These are phyloP conservation scores for Mortierella polycephala DNA, from an alignment of 371 early-diverging fungal genomes.

Conservation along the genomic window DNA sequence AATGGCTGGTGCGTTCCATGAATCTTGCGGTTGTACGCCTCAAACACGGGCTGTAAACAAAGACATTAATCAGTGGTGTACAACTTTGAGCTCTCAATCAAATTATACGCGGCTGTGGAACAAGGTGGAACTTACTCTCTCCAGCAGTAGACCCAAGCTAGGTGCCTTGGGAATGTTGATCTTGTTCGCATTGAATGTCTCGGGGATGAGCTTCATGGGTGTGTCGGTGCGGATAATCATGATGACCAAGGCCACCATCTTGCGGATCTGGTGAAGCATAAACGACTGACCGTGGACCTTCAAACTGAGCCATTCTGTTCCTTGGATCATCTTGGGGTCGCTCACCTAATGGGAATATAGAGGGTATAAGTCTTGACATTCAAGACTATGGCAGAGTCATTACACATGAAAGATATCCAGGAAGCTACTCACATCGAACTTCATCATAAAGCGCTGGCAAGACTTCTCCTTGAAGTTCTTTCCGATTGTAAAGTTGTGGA, in stretches of 20 bases:
- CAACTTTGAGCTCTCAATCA: background rate
- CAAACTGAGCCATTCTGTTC: conserved; percentile 92
- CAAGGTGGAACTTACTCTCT: conserved; percentile 63
- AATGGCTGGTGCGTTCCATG: conserved; percentile 54
- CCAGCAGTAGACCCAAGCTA: conserved; percentile 93
- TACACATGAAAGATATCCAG: background rate
- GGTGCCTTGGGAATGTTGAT: conserved; percentile 99
- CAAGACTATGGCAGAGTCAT: background rate
- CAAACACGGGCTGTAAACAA: conserved; percentile 66
- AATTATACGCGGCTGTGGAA: background rate
- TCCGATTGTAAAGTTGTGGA: conserved; percentile 96
- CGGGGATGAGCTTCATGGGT: conserved; percentile 70
- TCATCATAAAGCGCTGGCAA: conserved; percentile 83
- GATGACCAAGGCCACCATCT: conserved; percentile 98
- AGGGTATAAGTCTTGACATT: background rate
- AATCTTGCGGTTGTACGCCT: conserved; percentile 69
- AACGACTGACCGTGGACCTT: conserved; percentile 98
- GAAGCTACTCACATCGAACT: conserved; percentile 66
- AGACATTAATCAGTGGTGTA: background rate
- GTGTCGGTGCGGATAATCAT: conserved; percentile 80
- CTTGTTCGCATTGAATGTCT: conserved; percentile 70
- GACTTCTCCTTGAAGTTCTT: conserved; percentile 79
- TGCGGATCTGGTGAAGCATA: conserved; percentile 99
- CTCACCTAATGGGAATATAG: conserved; percentile 53
- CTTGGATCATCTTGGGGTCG: conserved; percentile 83